A percentile compares a stretch with the other conserved stretches of the same genome.
Conservation (phyloP, 768 basidiomycete species). For the Boletus subcaerulescens region DNA sequence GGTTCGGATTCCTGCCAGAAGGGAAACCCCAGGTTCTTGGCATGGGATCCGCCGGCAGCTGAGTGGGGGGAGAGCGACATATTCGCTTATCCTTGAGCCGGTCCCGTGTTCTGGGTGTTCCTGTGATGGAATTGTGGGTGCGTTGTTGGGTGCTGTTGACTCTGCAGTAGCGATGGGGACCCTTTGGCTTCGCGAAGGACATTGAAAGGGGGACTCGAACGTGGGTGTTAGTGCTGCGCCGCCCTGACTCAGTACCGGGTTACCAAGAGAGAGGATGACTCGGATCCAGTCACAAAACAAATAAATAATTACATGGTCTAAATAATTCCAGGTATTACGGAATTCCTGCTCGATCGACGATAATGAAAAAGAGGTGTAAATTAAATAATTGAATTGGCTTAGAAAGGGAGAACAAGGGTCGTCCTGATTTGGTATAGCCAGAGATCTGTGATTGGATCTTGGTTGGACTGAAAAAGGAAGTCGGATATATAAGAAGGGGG, state of each 20-base stretch:
- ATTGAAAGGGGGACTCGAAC: too few species aligned
- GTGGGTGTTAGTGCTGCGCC: conserved; percentile 24
- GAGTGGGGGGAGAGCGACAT: conserved; percentile 13
- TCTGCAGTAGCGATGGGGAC: conserved; percentile 11
- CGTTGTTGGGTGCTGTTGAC: not conserved
- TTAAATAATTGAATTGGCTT: conserved; percentile 33
- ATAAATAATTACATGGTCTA: conserved; percentile 6
- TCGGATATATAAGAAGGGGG: conserved; percentile 29
- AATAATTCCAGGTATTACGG: conserved; percentile 19
- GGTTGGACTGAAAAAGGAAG: conserved; percentile 19
- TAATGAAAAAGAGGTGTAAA: conserved; percentile 30
- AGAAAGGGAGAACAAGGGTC: conserved; percentile 18
- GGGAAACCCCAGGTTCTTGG: conserved; percentile 12
- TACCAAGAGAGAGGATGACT: not conserved
- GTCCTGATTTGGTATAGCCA: conserved; percentile 8
- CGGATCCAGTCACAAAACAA: conserved; percentile 2
- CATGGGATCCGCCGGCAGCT: conserved; percentile 9
- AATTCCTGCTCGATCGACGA: conserved; percentile 31
- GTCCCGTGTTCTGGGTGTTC: conserved; percentile 20
- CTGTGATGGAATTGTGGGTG: too few species aligned
- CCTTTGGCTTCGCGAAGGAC: conserved; percentile 14
- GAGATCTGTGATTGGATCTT: conserved; percentile 26
- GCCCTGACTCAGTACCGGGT: conserved; percentile 10
- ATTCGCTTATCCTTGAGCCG: conserved; percentile 17
- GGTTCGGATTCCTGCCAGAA: not conserved